Evolutionary conservation across 352 stramenopile species (phyloP), one percentile per base, ranked within the genome.

Genomic region (Pythium sukuiense): DNA sequence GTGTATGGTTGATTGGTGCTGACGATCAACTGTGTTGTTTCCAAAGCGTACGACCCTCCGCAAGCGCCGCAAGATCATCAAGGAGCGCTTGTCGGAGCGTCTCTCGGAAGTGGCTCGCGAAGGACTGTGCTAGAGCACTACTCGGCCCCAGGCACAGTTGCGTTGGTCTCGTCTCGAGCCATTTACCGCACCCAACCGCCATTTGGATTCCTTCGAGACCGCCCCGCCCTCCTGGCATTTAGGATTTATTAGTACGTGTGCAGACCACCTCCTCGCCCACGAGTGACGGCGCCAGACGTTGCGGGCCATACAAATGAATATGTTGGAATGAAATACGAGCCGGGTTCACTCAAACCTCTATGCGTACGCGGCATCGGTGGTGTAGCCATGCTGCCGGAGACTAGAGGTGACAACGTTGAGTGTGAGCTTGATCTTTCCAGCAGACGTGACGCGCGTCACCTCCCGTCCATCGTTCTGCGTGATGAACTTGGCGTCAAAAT

Each of bases 401-500:
- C 80, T 80, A 16, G 73, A 70, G 16, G 78, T 88, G 12, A 76
- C 68, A n/a, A 92, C 67, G 65, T 96, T 92, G 29, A 95, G 56
- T 9, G 70, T 62, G 24, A 95, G 73, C 27, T 72, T 74, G 8
- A 87, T 76, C 55, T 77, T 76, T 37, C 80, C 79, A 30, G 73
- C 72, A 24, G 79, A 90, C 9, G 73, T 79, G 55, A 90, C 80
- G n/a, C 82, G 77, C 11, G 80, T 89, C 29, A 89, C 69, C 46
- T 93, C 85, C 9, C 85, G 80, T 3, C 85, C 86, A 39, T 86
- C 71, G 55, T 77, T 87, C 66, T 93, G 75, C 2, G 87, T 71
- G 43, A 93, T 65, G 61, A 94, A 94, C 50, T 88, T 92, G 14
- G 83, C 78, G 65, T 93, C 84, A 53, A 94, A 97, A 74, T 97